Percentiles rank a stretch among this genome's conserved stretches.
phyloP scores from a whole-genome alignment of 2,329 filamentous ascomycete species.

The Parasarocladium wereldwijsianum region DNA sequence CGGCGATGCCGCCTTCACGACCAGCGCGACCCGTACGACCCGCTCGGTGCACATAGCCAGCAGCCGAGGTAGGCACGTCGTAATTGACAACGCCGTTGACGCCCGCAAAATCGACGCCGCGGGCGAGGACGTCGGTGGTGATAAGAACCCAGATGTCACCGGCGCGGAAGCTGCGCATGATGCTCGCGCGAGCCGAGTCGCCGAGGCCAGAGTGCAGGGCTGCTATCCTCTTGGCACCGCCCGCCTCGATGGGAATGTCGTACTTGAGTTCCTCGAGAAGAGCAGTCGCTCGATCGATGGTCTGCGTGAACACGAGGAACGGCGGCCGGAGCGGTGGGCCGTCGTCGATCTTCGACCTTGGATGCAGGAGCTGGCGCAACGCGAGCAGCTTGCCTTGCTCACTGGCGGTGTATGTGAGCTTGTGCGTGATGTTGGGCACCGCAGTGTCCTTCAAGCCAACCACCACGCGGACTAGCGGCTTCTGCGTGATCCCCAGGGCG shows the following conservation, averaged over 20 bases:
- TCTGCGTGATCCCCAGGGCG: conserved; percentile 19
- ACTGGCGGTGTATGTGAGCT: conserved; percentile 77
- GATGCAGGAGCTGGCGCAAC: conserved; percentile 76
- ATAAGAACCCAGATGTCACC: conserved; percentile 95
- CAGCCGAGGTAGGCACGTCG: conserved; percentile 83
- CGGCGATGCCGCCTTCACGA: conserved; percentile 70
- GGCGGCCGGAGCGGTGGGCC: conserved; percentile 60
- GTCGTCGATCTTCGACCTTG: conserved; percentile 40
- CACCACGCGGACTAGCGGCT: conserved; percentile 64
- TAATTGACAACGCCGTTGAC: conserved; percentile 97
- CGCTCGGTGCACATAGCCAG: conserved; percentile 84
- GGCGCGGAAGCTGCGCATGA: conserved; percentile 81
- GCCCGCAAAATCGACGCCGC: conserved; percentile 87
- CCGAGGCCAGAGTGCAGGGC: conserved; percentile 81
- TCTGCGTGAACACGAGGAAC: conserved; percentile 92
- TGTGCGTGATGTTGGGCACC: conserved; percentile 82
- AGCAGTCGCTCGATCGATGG: conserved; percentile 77
- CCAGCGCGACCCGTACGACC: conserved; percentile 84
- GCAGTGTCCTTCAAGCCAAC: conserved; percentile 95
- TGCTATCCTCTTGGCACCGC: conserved; percentile 70
- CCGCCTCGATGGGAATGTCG: conserved; percentile 81
- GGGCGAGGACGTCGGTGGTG: conserved; percentile 83
- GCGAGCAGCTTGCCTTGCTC: conserved; percentile 90
- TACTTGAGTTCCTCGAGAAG: conserved; percentile 84
- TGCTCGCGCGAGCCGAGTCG: conserved; percentile 56